A percentile compares a stretch with the other conserved stretches of the same genome.
These are phyloP conservation scores for Scenedesmus sp. DNA, from an alignment of 163 green algal genomes.

Conservation along the genomic window DNA sequence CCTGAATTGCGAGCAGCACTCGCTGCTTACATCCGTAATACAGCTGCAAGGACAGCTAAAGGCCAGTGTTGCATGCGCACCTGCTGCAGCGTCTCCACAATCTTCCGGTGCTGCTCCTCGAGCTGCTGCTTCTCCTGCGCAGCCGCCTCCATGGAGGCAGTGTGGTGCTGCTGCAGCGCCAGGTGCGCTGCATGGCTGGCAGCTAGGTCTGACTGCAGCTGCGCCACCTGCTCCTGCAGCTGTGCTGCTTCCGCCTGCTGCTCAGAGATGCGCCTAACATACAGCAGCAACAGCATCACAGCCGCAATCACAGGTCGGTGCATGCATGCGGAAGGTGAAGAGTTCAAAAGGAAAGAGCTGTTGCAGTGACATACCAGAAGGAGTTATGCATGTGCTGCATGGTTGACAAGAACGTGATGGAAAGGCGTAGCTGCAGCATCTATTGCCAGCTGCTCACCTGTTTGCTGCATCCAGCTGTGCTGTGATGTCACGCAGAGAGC, in stretches of 20 bases:
- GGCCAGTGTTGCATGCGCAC: background rate
- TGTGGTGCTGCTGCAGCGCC: constrained; percentile 49
- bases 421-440: background rate
- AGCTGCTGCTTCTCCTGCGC: constrained; percentile 11
- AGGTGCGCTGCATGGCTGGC: constrained; percentile 37
- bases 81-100: background rate
- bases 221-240: constrained; percentile 18
- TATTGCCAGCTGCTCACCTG: background rate
- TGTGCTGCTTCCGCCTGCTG: background rate
- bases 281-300: background rate
- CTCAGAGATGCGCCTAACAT: constrained; percentile 18
- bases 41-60: background rate
- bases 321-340: background rate
- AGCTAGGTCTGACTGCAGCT: constrained; percentile 7
- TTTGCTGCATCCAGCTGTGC: constrained; percentile 41
- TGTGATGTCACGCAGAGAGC: background rate
- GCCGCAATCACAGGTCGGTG: background rate
- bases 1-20: background rate
- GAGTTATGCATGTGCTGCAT: background rate
- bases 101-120: constrained; percentile 25
- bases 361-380: background rate
- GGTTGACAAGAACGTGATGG: background rate
- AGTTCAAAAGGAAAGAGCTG: background rate
- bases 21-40: background rate
- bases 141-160: background rate